These are phyloP conservation scores for Tetrahymena elliotti DNA, from an alignment of 73 alveolate genomes.

Conservation along the genomic window DNA sequence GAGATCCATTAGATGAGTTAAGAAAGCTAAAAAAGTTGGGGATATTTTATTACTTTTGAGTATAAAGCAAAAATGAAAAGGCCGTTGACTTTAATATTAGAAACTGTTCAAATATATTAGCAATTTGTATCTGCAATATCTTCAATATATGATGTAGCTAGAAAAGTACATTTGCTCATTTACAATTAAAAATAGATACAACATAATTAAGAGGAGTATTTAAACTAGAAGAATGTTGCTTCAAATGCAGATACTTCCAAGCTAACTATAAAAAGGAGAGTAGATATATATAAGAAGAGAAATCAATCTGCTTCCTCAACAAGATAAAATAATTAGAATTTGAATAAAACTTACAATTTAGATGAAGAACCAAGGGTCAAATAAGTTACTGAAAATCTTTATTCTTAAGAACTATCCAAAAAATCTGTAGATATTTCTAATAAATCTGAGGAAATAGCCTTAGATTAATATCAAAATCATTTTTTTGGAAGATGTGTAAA, in stretches of 20 bases:
- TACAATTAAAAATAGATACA: background rate
- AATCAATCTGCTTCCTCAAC: background rate
- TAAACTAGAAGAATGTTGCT: background rate
- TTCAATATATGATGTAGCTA: background rate
- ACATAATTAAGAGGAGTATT: background rate
- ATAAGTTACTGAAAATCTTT: background rate
- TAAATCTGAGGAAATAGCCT: background rate
- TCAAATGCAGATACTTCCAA: background rate
- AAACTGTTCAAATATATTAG: background rate
- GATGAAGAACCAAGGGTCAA: background rate
- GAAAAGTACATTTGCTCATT: background rate
- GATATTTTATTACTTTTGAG: background rate
- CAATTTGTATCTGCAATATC: background rate
- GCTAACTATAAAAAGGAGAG: background rate
- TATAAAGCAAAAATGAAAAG: background rate
- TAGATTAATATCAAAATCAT: background rate
- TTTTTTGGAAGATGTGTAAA: background rate
- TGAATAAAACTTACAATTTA: background rate
- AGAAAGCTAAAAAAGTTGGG: background rate
- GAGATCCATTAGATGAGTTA: background rate
- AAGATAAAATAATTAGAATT: background rate
- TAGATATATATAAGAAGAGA: background rate
- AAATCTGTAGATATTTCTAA: background rate
- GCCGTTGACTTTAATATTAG: background rate
- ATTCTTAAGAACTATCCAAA: background rate